Percentiles rank a stretch among this genome's conserved stretches.
Evolutionary conservation across 2,329 filamentous ascomycete species (phyloP).

Genomic region (Phialocephala sp.): DNA sequence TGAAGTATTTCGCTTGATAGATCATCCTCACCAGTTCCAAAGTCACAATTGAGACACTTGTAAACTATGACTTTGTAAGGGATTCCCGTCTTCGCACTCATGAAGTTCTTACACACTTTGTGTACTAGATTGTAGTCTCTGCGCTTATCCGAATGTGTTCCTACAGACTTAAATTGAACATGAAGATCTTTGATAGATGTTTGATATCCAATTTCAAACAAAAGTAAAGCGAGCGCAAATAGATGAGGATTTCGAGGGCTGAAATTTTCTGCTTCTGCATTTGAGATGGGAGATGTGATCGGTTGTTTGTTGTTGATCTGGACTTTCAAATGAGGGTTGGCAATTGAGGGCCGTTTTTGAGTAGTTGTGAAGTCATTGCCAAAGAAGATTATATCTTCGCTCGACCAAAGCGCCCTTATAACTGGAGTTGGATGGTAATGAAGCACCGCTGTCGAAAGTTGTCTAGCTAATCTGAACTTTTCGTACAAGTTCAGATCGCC

Average conservation of each 20-base stretch:
- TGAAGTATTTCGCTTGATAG: neutral
- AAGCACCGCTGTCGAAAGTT: neutral
- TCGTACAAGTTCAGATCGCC: slow-evolving; percentile 1
- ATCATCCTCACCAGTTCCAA: slow-evolving; percentile 7
- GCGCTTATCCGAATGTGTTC: neutral
- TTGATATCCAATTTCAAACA: slow-evolving; percentile 5
- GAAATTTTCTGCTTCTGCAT: neutral
- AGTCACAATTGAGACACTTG: slow-evolving; percentile 6
- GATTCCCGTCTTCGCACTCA: slow-evolving; percentile 3
- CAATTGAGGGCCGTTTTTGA: neutral
- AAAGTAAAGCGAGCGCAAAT: slow-evolving; percentile 1
- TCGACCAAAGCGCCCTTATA: neutral
- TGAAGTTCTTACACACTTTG: slow-evolving; percentile 9
- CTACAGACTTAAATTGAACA: neutral
- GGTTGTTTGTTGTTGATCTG: neutral
- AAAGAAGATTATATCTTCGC: slow-evolving; percentile 4
- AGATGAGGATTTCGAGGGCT: slow-evolving; percentile 7
- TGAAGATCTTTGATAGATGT: slow-evolving; percentile 5
- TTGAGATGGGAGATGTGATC: neutral
- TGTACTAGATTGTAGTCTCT: slow-evolving; percentile 1
- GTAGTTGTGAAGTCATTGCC: neutral
- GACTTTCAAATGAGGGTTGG: slow-evolving; percentile 2
- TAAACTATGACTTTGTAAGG: slow-evolving; percentile 4
- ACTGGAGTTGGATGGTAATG: slow-evolving; percentile 4
- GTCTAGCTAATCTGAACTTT: slow-evolving; percentile 6